phyloP scores from a whole-genome alignment of 441 rosid genomes.

The Theobroma grandiflorum region DNA sequence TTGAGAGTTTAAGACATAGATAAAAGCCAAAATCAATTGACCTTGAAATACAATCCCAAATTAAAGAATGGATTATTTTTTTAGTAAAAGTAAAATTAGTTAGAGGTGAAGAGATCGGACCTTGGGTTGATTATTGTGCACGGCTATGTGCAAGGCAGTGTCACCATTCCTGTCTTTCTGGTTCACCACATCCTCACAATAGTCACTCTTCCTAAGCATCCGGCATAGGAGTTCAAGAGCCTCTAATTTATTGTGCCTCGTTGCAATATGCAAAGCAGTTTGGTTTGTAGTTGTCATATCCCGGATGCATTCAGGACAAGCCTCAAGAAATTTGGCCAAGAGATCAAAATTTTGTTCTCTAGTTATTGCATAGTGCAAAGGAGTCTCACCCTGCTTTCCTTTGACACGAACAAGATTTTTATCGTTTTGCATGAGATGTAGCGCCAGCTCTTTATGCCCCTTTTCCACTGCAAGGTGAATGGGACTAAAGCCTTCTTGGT shows the following conservation, averaged over 20 bases:
- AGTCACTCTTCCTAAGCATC: too few species aligned
- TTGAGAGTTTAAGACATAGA: too few species aligned
- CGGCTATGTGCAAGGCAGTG: conserved; percentile 26
- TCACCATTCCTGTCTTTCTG: neutral
- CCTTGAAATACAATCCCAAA: too few species aligned
- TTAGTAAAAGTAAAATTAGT: too few species aligned
- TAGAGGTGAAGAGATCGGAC: neutral
- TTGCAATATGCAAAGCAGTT: neutral
- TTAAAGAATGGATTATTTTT: too few species aligned
- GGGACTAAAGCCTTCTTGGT: neutral
- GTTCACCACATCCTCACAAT: conserved; percentile 30
- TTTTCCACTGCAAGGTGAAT: neutral
- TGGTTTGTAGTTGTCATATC: neutral
- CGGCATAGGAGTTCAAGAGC: too few species aligned
- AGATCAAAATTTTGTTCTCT: neutral
- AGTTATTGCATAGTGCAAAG: neutral
- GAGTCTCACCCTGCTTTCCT: conserved; percentile 6
- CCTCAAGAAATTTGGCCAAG: neutral
- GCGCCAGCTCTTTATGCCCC: too few species aligned
- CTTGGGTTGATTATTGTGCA: neutral
- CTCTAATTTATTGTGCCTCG: neutral
- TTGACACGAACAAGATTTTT: conserved; percentile 8
- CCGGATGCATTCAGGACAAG: neutral
- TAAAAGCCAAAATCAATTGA: too few species aligned
- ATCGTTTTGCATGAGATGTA: neutral